Evolutionary conservation across 768 basidiomycete genomes (phyloP), one percentile per base, ranked within the genome.

Genomic region (Boletus insuetus): DNA sequence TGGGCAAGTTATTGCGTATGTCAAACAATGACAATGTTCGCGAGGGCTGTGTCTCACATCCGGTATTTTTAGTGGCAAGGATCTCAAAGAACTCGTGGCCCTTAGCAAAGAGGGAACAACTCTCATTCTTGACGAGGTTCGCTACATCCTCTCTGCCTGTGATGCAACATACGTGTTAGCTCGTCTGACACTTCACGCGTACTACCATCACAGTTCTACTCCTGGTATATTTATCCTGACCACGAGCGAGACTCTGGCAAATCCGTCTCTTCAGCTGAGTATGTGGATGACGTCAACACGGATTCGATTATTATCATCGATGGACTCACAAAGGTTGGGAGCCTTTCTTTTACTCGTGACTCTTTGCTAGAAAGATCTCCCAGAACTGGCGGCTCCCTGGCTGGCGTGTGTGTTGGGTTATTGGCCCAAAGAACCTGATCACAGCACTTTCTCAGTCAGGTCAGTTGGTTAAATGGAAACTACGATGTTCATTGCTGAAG

Each of bases 341-440:
- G 29, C 37, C 13, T 34, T 46, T 19, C 26, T 38, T 20, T 20
- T 37, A 1, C 20, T 52, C 26, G 49, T 29, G 17, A 29, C 31
- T 11, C 19, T 34, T 53, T n/a, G 19, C 37, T 55, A 6, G 52
- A n/a, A 24, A 6, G 31, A 67, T 68, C 66, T 22, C 37, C 61
- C 66, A 97, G 89, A 94, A 94, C 72, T 96, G 90, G 88, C 86
- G 94, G 64, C 84, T 95, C 52, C 94, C 94, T 10, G 95, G 95
- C 35, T 98, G 93, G 93, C 82, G 95, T 60, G 77, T 94, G 39
- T 95, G 92, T 74, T 93, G 90, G 94, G 93, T 97, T 32, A 68
- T 96, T 20, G 94, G 93, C 1, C 95, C 94, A 16, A 93, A 89
- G 74, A 89, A 91, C 68, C 69, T 97, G 43, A 79, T 97, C 60